Evolutionary conservation across 2,329 filamentous ascomycete species (phyloP).

Genomic region (Macroventuria anomochaeta): DNA sequence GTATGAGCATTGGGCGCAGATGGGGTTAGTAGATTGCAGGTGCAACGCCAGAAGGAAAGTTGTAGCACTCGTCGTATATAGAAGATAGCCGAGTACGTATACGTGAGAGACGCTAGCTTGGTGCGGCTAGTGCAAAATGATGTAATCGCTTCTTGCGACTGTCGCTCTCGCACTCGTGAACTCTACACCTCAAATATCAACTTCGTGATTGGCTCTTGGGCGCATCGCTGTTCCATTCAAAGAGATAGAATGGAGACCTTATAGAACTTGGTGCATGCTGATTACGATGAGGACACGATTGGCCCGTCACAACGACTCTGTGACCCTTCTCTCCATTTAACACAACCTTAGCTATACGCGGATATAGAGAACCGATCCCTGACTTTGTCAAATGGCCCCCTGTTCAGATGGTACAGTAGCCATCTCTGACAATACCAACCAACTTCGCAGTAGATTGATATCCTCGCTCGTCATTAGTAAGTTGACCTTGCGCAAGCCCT

Average conservation of each 20-base stretch:
- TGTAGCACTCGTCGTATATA: conserved; percentile 10
- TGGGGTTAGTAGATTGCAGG: conserved; percentile 6
- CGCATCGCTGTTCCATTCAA: not conserved
- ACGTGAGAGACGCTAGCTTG: not conserved
- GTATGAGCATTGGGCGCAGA: not conserved
- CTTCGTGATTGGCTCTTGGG: not conserved
- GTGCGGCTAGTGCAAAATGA: not conserved
- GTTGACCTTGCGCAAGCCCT: conserved; percentile 13
- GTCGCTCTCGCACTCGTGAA: conserved; percentile 1
- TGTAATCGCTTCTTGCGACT: not conserved
- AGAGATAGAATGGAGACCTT: not conserved
- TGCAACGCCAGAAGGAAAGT: conserved; percentile 2
- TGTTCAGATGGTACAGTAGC: too few relatives aligned
- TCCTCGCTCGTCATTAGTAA: not conserved
- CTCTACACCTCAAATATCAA: not conserved
- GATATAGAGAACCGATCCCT: not conserved
- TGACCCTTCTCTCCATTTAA: not conserved
- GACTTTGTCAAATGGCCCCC: too few relatives aligned
- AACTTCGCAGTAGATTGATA: not conserved
- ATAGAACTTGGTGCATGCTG: not conserved
- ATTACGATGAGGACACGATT: not conserved
- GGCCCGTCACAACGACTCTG: not conserved
- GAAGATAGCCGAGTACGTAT: conserved; percentile 11
- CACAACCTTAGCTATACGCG: too few relatives aligned
- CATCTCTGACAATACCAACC: not conserved